Base-by-base conservation (phyloP, 352 stramenopile genomes). In the Phytophthora litchii region DNA sequence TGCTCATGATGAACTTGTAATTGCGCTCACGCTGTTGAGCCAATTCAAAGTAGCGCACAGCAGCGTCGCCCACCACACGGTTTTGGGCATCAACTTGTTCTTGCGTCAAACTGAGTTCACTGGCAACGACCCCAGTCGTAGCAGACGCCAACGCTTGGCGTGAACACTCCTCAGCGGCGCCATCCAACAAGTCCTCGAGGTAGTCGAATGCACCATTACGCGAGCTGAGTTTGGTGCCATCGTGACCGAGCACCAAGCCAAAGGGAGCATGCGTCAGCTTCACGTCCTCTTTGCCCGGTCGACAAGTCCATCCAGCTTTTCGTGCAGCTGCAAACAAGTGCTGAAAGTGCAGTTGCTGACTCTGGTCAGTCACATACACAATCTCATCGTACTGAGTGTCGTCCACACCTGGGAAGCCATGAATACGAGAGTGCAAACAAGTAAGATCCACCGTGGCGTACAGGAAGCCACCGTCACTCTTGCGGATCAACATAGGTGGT, bases 1-100 rank as follows among this genome's bases (percentile, higher is more conserved):
- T 80, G 65, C 89, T 83, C 45, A 91, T 92, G 12, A 86, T 67
- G 50, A 93, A 93, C 67, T 92, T 93, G 78, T 95, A 92, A 63
- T 91, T 92, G 50, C 82, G 74, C 52, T 91, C 83, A 29, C 82
- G 86, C 47, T 93, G 84, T 55, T 95, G 86, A 14, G 83, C 80
- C 19, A 95, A 60, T 45, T 95, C 86, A 53, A 92, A 95, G 57
- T 93, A 95, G 10, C 82, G 82, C 53, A 92, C 83, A 8, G 86
- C 83, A 1, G 81, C 83, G 50, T 94, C 83, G 27, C 86, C 83
- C 38, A 93, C 75, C 20, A 76, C 70, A 17, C 66, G 70, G 50
- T 91, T 87, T 44, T 83, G 70, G 1, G 54, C 45, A 5, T 69
- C 53, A 1, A 69, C 42, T 16, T 67, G 58, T 13, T 67, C 43